These are phyloP conservation scores for Magnolia kwangsiensis DNA, from an alignment of 164 flowering plant genomes.

Conservation along the genomic window DNA sequence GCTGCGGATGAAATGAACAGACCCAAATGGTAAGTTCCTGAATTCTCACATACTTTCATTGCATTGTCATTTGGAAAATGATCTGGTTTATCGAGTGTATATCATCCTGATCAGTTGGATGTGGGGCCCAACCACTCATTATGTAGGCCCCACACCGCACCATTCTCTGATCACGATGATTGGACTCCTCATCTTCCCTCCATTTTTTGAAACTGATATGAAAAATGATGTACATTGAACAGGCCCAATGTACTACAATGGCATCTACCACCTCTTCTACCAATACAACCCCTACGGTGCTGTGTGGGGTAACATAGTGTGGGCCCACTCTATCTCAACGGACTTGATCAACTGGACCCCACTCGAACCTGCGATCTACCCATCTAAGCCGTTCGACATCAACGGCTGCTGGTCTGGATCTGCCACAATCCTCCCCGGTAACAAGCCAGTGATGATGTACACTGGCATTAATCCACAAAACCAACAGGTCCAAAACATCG, in stretches of 20 bases:
- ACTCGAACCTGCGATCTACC: conserved; percentile 32
- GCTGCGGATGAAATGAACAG: conserved; percentile 8
- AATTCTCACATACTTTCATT: too few relatives aligned
- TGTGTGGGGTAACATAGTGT: conserved; percentile 45
- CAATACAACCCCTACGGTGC: conserved; percentile 45
- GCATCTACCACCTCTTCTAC: conserved; percentile 38
- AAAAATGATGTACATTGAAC: background rate
- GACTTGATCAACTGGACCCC: conserved; percentile 52
- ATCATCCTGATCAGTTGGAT: background rate
- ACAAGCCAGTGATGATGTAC: conserved; percentile 44
- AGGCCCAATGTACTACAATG: conserved; percentile 38
- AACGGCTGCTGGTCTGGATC: conserved; percentile 54
- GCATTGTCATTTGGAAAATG: too few relatives aligned
- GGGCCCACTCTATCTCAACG: conserved; percentile 51
- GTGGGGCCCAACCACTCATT: too few relatives aligned
- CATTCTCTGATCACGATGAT: background rate
- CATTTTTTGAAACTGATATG: background rate
- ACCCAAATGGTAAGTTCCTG: conserved; percentile 28
- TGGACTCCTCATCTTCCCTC: background rate
- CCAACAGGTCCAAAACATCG: conserved; percentile 44
- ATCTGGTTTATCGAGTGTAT: too few relatives aligned
- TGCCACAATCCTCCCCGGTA: conserved; percentile 44
- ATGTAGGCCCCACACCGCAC: background rate
- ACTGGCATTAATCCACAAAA: conserved; percentile 32
- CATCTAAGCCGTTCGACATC: conserved; percentile 33